These are phyloP conservation scores for Chenopodium berlandieri DNA, from an alignment of 148 eudicot genomes.

Conservation along the genomic window DNA sequence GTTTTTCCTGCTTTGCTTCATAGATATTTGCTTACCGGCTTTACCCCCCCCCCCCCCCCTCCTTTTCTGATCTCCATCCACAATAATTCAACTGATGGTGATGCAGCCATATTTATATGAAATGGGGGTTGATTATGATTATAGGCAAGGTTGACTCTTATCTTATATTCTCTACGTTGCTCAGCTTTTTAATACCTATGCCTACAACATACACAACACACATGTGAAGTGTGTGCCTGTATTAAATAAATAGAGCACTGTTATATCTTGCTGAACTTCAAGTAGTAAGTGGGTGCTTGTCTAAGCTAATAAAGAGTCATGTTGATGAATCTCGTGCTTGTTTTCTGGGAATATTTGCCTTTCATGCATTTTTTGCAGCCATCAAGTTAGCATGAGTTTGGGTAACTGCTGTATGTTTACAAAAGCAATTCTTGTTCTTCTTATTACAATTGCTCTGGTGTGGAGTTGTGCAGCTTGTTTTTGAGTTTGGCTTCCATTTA, in stretches of 20 bases:
- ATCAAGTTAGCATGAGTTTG: background rate
- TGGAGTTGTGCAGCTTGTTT: background rate
- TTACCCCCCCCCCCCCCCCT: background rate
- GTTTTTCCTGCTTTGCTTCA: background rate
- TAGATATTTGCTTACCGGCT: background rate
- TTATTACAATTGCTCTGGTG: background rate
- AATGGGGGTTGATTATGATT: background rate
- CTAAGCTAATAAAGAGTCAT: background rate
- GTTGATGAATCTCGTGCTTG: background rate
- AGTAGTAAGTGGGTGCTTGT: background rate
- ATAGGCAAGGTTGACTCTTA: background rate
- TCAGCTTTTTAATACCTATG: background rate
- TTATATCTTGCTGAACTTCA: background rate
- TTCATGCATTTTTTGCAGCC: background rate
- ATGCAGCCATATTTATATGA: background rate
- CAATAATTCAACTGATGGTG: background rate
- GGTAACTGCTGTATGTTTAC: background rate
- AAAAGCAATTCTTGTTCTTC: background rate
- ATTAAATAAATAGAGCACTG: background rate
- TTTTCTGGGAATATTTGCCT: background rate
- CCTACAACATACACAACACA: background rate
- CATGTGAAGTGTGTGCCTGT: background rate
- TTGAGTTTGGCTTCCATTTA: background rate
- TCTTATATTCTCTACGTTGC: background rate
- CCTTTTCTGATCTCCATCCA: background rate